phyloP scores from a whole-genome alignment of 1,284 basidiomycete species.

The Boletellus deceptivus region DNA sequence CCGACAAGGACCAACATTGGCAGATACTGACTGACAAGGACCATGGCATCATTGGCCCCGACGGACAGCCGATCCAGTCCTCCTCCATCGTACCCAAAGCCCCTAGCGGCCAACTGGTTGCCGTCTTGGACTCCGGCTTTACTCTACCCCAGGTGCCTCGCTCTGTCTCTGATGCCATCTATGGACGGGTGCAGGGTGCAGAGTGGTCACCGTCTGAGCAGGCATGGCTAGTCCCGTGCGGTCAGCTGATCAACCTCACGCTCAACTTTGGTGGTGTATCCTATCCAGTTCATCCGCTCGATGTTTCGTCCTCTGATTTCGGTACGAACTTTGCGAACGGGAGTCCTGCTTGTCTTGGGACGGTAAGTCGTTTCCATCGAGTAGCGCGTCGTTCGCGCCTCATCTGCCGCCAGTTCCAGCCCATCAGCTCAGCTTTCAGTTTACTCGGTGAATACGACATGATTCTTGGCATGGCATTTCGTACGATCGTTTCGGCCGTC shows the following conservation, averaged over 20 bases:
- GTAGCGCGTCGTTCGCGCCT: neutral
- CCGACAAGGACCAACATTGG: constrained; percentile 69
- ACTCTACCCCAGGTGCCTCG: constrained; percentile 71
- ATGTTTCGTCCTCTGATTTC: constrained; percentile 68
- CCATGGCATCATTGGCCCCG: constrained; percentile 65
- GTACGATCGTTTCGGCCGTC: constrained; percentile 40
- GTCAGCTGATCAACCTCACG: constrained; percentile 64
- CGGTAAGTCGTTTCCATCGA: constrained; percentile 44
- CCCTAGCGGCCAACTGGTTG: constrained; percentile 61
- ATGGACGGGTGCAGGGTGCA: constrained; percentile 74
- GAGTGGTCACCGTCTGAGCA: constrained; percentile 56
- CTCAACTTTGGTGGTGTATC: constrained; percentile 66
- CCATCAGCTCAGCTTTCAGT: constrained; percentile 76
- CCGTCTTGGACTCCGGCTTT: constrained; percentile 74
- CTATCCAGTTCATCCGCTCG: constrained; percentile 73
- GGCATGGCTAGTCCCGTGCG: constrained; percentile 74
- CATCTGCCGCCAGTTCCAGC: constrained; percentile 59
- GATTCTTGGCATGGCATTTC: constrained; percentile 78
- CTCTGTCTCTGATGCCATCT: constrained; percentile 72
- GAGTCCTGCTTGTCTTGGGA: constrained; percentile 61
- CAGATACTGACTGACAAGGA: constrained; percentile 64
- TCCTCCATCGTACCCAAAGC: constrained; percentile 67
- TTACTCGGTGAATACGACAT: constrained; percentile 74
- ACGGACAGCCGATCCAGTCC: constrained; percentile 59
- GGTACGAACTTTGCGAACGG: constrained; percentile 52